Base-by-base conservation (phyloP, 495 filamentous ascomycete genomes). In the Penicillium dipodomyicola region DNA sequence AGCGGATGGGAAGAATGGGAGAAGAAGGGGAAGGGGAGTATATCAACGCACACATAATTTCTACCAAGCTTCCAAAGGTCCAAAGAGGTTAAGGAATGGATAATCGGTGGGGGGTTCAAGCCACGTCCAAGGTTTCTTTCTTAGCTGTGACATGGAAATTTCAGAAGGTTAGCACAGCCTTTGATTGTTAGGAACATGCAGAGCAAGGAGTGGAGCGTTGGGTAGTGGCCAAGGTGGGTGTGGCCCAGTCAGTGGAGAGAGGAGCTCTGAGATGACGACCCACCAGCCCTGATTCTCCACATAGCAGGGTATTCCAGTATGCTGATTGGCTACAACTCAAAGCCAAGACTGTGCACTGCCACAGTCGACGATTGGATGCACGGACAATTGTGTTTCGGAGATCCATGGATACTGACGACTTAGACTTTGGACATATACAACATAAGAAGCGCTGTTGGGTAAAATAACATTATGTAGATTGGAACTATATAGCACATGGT, bases 401-500 rank as follows among this genome's bases (percentile, higher is more conserved):
- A 49, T 17, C 33, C 37, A 52, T 52, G 44, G 44, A 25, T 27
- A 15, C 6, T n/a, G 44, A 46, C 11, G 19, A 22, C 20, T 43
- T 43, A 25, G 41, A 14, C 22, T 44, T 29, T 29, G 27, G 1
- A 29, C 27, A 8, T 29, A 29, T n/a, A n/a, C n/a, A n/a, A n/a
- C n/a, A n/a, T 9, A 29, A 29, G 27, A 29, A 29, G 27, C 27
- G 27, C 27, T 29, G 27, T 29, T 29, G 27, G 7, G 29, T n/a
- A 15, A 46, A 30, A 30, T 30, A 47, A 49, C n/a, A 60, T 50
- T 60, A 58, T 61, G 62, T 39, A 63, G 54, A 52, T 55, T 44
- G 47, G 54, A 45, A 35, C 30, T 52, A 37, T 58, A 48, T 46
- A 61, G 23, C 52, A 61, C 54, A 62, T 67, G 63, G 65, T 67